Base-by-base conservation (phyloP, 129 eudicot genomes). In the Glebionis coronaria region DNA sequence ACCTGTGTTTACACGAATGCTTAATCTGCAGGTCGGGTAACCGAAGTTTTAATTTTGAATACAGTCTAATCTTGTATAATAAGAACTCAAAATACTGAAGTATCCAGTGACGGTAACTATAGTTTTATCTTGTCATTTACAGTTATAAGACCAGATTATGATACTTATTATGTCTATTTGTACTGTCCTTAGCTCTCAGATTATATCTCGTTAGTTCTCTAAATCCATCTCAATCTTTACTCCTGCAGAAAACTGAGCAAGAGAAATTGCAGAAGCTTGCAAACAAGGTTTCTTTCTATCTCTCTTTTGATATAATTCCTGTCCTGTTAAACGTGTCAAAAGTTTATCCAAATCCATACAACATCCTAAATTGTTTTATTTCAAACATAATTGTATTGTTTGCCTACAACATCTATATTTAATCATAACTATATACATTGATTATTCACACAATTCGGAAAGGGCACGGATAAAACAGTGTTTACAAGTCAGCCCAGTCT, bases 251-350 rank as follows among this genome's bases (percentile, higher is more conserved):
- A 93, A 74, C 69, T 65, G 98, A 93, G 84, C 78, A 71, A 63
- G 98, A 88, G 80, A 93, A 86, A 84, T 61, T 93, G 83, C 90
- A 87, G 81, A 93, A 88, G 77, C 88, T 85, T 52, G 98, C 98
- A 45, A 90, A 87, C 56, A 75, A 93, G 98, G 98, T 92, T 59
- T 57, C 42, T 61, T 35, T 50, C 18, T 65, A 19, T 31, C 23
- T 44, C 21, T 23, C 47, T 51, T 23, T 61, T 21, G 15, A 69
- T 69, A 56, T 69, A n/a, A n/a, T 19, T 9, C 20, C 25, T 18
- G 4, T 58, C 63, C n/a, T 3, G 28, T 67, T 0, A 21, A 16
- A 65, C 5, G 40, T 12, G 68, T 20, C 31, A 62, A 44, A 19
- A n/a, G n/a, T 65, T 13, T 21, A 65, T 19, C 13, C 70, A 47